Percentiles rank a stretch among this genome's conserved stretches.
These are phyloP conservation scores for Sphaerulina musiva DNA, from an alignment of 2,329 filamentous ascomycete genomes.

Conservation along the genomic window DNA sequence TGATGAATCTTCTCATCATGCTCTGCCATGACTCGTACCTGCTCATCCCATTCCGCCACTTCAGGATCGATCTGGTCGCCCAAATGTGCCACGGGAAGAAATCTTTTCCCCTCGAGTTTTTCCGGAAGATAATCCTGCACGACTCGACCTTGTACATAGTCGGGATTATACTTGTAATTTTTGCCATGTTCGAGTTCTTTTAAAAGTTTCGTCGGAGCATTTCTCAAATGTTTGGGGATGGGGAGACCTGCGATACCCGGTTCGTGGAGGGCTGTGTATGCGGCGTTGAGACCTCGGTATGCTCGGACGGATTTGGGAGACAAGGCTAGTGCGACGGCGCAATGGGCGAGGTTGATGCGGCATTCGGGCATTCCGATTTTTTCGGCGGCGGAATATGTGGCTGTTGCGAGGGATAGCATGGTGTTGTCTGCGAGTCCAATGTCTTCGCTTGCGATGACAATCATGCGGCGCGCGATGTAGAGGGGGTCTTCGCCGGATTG, in stretches of 20 bases:
- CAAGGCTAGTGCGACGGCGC: slow-evolving; percentile 69
- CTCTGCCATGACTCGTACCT: slow-evolving; percentile 17
- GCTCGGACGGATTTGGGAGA: slow-evolving; percentile 81
- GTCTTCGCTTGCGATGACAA: slow-evolving; percentile 92
- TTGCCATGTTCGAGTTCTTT: slow-evolving; percentile 83
- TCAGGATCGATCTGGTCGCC: slow-evolving; percentile 67
- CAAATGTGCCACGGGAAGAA: slow-evolving; percentile 73
- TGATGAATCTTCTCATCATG: slow-evolving; percentile 8
- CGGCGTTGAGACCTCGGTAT: slow-evolving; percentile 76
- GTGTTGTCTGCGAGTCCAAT: slow-evolving; percentile 82
- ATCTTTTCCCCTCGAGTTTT: slow-evolving; percentile 60
- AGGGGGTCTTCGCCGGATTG: slow-evolving; percentile 89
- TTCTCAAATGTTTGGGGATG: slow-evolving; percentile 80
- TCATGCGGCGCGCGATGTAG: slow-evolving; percentile 84
- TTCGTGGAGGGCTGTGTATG: slow-evolving; percentile 69
- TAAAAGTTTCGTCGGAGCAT: slow-evolving; percentile 89
- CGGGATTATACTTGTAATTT: slow-evolving; percentile 95
- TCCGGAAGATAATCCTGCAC: slow-evolving; percentile 87
- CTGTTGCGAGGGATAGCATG: slow-evolving; percentile 75
- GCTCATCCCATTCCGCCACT: slow-evolving; percentile 23
- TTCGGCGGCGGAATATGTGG: slow-evolving; percentile 79
- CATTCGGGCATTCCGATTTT: slow-evolving; percentile 95
- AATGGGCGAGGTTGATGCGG: slow-evolving; percentile 84
- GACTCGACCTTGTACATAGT: slow-evolving; percentile 75
- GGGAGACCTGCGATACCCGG: slow-evolving; percentile 76